Conservation (phyloP, 2,329 filamentous ascomycete species). For the Trichoderma sp. region DNA sequence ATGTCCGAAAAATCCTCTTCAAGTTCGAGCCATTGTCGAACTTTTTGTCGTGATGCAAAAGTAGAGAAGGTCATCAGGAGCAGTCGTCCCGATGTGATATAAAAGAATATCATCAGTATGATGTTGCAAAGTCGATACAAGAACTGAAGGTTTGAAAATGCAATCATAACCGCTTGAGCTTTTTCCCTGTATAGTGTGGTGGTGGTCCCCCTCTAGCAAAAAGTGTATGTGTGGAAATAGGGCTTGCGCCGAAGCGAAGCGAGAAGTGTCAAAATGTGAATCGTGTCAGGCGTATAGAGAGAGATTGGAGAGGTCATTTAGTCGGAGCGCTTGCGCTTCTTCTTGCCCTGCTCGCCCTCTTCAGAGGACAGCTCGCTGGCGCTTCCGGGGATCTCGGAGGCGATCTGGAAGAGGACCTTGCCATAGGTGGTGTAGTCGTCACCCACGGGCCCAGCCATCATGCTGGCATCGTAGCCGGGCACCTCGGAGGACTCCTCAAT, state of each 20-base stretch:
- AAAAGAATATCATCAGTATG: slow-evolving; percentile 34
- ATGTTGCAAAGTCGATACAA: slow-evolving; percentile 49
- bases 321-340: slow-evolving; percentile 75
- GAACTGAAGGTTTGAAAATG: slow-evolving; percentile 46
- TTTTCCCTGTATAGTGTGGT: slow-evolving; percentile 34
- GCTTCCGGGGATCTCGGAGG: slow-evolving; percentile 71
- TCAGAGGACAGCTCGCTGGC: slow-evolving; percentile 61
- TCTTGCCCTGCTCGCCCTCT: slow-evolving; percentile 51
- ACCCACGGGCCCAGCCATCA: slow-evolving; percentile 49
- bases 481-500: slow-evolving; percentile 67
- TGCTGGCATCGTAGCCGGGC: slow-evolving; percentile 46
- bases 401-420: slow-evolving; percentile 79
- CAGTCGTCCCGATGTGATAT: slow-evolving; percentile 34
- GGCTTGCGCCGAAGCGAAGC: slow-evolving; percentile 20
- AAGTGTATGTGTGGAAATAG: slow-evolving; percentile 30
- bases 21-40: slow-evolving; percentile 31
- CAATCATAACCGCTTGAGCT: slow-evolving; percentile 45
- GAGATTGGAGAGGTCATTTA: slow-evolving; percentile 42
- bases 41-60: slow-evolving; percentile 41
- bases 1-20: slow-evolving; percentile 26
- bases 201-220: slow-evolving; percentile 42
- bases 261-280: slow-evolving; percentile 27
- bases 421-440: slow-evolving; percentile 71
- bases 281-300: slow-evolving; percentile 25
- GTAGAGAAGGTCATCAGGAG: slow-evolving; percentile 23